These are phyloP conservation scores for Phytopythium chamaehyphon DNA, from an alignment of 352 stramenopile species.

Conservation along the genomic window DNA sequence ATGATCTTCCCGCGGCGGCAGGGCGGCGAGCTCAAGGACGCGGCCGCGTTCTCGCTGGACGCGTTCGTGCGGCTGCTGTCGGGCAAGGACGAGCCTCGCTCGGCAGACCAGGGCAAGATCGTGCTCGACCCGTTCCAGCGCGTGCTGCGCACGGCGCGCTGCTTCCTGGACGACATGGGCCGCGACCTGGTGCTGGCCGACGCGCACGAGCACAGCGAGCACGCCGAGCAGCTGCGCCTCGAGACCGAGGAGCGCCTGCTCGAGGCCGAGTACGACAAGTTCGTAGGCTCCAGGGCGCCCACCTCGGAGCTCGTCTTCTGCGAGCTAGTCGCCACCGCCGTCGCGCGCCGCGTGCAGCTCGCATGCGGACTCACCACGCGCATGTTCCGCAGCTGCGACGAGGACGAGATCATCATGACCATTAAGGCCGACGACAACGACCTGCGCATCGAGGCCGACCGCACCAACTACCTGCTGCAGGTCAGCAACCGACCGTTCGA, in stretches of 20 bases:
- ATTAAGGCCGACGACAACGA: slow-evolving; percentile 78
- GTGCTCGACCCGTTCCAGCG: slow-evolving; percentile 72
- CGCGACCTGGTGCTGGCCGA: slow-evolving; percentile 31
- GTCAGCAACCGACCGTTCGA: slow-evolving; percentile 77
- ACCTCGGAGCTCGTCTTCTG: slow-evolving; percentile 66
- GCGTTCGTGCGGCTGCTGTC: slow-evolving; percentile 64
- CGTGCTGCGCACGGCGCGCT: slow-evolving; percentile 59
- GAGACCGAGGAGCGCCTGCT: slow-evolving; percentile 36
- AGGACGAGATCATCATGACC: slow-evolving; percentile 81
- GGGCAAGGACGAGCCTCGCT: slow-evolving; percentile 55
- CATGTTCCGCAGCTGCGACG: slow-evolving; percentile 75
- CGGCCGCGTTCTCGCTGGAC: slow-evolving; percentile 55
- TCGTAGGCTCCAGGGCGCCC: slow-evolving; percentile 29
- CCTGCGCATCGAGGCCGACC: slow-evolving; percentile 63
- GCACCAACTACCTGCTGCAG: slow-evolving; percentile 64
- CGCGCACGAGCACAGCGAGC: slow-evolving; percentile 49
- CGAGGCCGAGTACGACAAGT: slow-evolving; percentile 56
- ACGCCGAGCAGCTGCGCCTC: slow-evolving; percentile 35
- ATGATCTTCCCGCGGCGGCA: slow-evolving; percentile 74
- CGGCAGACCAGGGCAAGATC: slow-evolving; percentile 25
- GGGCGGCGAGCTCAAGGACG: slow-evolving; percentile 62
- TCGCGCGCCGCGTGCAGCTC: slow-evolving; percentile 65
- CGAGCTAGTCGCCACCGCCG: slow-evolving; percentile 56
- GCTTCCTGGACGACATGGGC: slow-evolving; percentile 66
- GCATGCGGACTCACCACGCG: slow-evolving; percentile 73